A percentile compares a stretch with the other conserved stretches of the same genome.
Evolutionary conservation across 306 rosid genomes (phyloP).

Genomic region (Corylus avellana): DNA sequence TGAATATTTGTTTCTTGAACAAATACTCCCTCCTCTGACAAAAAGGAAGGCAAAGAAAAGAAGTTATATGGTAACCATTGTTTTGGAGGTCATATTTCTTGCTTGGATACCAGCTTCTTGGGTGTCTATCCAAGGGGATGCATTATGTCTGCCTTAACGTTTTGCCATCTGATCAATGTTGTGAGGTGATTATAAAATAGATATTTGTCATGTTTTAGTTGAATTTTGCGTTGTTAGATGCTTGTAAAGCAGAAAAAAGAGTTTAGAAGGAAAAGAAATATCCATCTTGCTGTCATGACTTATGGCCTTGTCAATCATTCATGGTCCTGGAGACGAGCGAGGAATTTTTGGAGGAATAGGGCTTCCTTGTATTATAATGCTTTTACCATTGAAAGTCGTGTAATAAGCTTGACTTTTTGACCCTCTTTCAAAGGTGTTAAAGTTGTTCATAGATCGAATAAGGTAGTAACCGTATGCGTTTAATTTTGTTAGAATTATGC

Average conservation of each 20-base stretch:
- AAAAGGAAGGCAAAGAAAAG: constrained; percentile 12
- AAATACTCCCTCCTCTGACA: neutral
- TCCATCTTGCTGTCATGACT: neutral
- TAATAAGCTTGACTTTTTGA: neutral
- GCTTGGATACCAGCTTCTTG: constrained; percentile 25
- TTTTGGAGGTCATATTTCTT: constrained; percentile 13
- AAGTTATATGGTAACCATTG: constrained; percentile 4
- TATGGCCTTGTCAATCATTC: neutral
- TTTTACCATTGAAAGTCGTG: neutral
- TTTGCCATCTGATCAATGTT: constrained; percentile 22
- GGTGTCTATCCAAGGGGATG: neutral
- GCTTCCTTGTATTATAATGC: neutral
- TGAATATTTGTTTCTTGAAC: neutral
- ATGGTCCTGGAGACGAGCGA: neutral
- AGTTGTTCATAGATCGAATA: neutral
- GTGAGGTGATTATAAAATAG: constrained; percentile 29
- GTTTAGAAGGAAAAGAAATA: neutral
- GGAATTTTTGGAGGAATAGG: neutral
- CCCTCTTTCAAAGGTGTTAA: neutral
- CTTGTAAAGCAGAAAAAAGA: constrained; percentile 12
- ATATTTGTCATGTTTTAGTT: constrained; percentile 13
- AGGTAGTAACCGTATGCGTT: too few relatives aligned
- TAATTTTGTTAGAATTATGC: too few relatives aligned
- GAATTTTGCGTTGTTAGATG: constrained; percentile 10
- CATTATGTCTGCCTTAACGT: neutral